phyloP scores from a whole-genome alignment of 202 grass and related monocot genomes.

The Saccharum hybrid region DNA sequence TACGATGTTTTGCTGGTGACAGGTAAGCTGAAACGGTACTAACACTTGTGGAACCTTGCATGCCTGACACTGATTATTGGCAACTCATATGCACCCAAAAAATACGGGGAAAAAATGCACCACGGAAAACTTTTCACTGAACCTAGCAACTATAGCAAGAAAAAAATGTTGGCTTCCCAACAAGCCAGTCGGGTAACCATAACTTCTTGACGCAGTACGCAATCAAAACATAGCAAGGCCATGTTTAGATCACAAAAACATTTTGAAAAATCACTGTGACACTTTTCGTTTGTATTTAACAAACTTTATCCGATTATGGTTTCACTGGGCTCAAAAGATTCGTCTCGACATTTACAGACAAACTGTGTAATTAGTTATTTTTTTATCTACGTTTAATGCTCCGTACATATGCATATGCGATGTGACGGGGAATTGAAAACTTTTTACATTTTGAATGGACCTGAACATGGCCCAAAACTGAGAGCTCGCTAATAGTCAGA shows the following conservation, averaged over 20 bases:
- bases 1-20: not conserved
- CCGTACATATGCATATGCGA: too few relatives aligned
- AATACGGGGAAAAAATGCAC: not conserved
- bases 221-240: slow-evolving; percentile 12
- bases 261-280: too few relatives aligned
- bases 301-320: too few relatives aligned
- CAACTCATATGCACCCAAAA: not conserved
- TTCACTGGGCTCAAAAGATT: too few relatives aligned
- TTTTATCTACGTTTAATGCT: too few relatives aligned
- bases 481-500: slow-evolving; percentile 3
- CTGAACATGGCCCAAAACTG: too few relatives aligned
- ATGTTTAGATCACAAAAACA: too few relatives aligned
- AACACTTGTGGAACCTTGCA: not conserved
- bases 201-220: not conserved
- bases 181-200: not conserved
- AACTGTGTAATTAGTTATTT: too few relatives aligned
- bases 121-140: not conserved
- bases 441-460: too few relatives aligned
- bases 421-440: too few relatives aligned
- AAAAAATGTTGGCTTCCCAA: not conserved
- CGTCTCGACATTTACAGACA: too few relatives aligned
- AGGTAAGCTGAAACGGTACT: not conserved
- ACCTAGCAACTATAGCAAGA: not conserved
- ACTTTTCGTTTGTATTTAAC: too few relatives aligned
- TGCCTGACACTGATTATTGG: not conserved